Evolutionary conservation across 768 basidiomycete genomes (phyloP), one percentile per base, ranked within the genome.

Genomic region (Amanita jacksonii): DNA sequence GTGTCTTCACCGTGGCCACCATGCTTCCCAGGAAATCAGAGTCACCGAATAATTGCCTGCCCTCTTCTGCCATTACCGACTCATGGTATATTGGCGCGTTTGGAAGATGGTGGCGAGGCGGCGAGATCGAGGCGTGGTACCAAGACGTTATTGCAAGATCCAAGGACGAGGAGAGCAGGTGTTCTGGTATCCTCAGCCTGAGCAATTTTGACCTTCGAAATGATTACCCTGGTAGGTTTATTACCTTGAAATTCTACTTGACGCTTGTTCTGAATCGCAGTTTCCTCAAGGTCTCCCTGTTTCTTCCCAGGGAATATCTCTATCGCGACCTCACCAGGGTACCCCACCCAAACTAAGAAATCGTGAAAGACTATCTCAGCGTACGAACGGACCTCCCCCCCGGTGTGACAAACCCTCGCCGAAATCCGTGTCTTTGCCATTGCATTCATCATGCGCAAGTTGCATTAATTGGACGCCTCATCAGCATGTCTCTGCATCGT

Each of bases 41-140:
- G 56, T 65, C 44, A 52, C 57, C 28, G 57, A 60, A 62, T 41
- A 61, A 71, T 57, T 58, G 63, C 23, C 72, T 77, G 52, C 62
- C 58, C 45, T 67, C 39, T 7, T 41, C 72, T 51, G 69, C 77
- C 51, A 66, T 81, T 46, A 73, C 78, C 22, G 85, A 92, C 62
- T 78, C 83, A 27, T 90, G 89, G 85, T 94, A 87, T 62, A 69
- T 94, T 49, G 91, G 91, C 23, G 82, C 82, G 8, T 93, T 93
- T 62, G 91, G 91, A 1, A 78, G 74, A 50, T 94, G 91, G 91
- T 93, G 86, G 83, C 69, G 82, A 37, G 88, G 84, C 35, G 87
- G 86, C 31, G 64, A 76, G n/a, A 68, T 89, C 45, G 81, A 87
- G 50, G 71, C 78, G n/a, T 85, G 83, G 80, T 86, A 79, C 65